These are phyloP conservation scores for Scedosporium dehoogii DNA, from an alignment of 2,329 filamentous ascomycete genomes.

Conservation along the genomic window DNA sequence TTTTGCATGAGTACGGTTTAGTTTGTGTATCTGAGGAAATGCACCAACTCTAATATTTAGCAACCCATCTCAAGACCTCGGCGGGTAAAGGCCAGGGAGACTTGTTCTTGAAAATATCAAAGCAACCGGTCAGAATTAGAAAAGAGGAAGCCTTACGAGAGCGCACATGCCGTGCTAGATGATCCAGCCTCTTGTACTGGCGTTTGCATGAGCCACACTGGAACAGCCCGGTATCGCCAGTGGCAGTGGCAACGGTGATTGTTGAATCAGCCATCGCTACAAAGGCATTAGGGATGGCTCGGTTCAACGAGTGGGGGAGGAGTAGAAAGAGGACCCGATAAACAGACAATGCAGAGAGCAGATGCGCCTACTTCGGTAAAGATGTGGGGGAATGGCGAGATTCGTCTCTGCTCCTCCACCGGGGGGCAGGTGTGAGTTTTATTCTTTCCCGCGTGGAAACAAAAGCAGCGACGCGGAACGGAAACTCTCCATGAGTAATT, in stretches of 20 bases:
- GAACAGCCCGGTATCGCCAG: constrained; percentile 10
- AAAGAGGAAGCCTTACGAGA: constrained; percentile 17
- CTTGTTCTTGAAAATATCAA: not conserved
- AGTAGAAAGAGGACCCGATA: not conserved
- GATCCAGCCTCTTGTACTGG: constrained; percentile 43
- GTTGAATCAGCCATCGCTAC: not conserved
- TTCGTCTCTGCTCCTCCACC: not conserved
- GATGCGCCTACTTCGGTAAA: not conserved
- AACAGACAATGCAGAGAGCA: not conserved
- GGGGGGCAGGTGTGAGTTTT: not conserved
- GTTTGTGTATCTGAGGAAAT: constrained; percentile 31
- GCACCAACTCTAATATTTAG: not conserved
- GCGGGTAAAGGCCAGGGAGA: not conserved
- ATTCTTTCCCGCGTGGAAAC: not conserved
- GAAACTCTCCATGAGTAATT: not conserved
- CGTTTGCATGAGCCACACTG: constrained; percentile 29
- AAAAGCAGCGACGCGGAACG: not conserved
- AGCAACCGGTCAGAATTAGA: no score
- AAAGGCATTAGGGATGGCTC: not conserved
- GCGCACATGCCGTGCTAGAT: constrained; percentile 41
- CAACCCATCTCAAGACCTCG: not conserved
- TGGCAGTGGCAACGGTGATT: not conserved
- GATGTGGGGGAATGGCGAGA: not conserved
- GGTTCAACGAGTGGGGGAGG: not conserved
- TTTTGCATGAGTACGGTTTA: constrained; percentile 36